Percentiles rank a stretch among this genome's conserved stretches.
phyloP scores from a whole-genome alignment of 768 basidiomycete genomes.

The Russula foetens region DNA sequence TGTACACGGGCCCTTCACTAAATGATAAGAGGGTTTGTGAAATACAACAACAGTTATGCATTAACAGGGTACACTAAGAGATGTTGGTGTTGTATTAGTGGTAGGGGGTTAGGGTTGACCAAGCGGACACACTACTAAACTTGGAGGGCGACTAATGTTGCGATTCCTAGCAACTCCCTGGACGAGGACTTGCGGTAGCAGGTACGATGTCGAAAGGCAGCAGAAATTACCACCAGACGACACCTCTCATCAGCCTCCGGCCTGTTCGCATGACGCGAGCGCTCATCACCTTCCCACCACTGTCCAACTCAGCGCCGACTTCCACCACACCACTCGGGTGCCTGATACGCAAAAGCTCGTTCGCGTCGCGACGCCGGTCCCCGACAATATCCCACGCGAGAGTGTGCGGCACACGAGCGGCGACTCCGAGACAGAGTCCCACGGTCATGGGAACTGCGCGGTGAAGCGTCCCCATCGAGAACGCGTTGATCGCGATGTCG shows the following conservation, averaged over 20 bases:
- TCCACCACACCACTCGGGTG: conserved; percentile 65
- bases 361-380: conserved; percentile 13
- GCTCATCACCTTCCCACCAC: conserved; percentile 40
- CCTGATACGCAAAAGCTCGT: conserved; percentile 38
- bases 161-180: neutral
- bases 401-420: conserved; percentile 45
- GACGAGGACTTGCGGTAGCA: neutral
- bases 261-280: conserved; percentile 65
- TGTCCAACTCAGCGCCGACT: conserved; percentile 49
- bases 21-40: no score
- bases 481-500: conserved; percentile 48
- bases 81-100: no score
- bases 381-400: conserved; percentile 44
- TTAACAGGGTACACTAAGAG: no score
- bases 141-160: neutral
- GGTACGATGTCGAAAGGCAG: neutral
- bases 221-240: conserved; percentile 49
- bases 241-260: conserved; percentile 61
- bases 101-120: no score
- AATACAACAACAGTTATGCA: no score
- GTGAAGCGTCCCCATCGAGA: conserved; percentile 66
- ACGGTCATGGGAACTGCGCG: conserved; percentile 70
- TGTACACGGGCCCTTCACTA: no score
- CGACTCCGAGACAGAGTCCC: conserved; percentile 60
- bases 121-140: no score